Evolutionary conservation across 306 rosid species (phyloP), one percentile per base, ranked within the genome.

Genomic region (Fagus crenata): DNA sequence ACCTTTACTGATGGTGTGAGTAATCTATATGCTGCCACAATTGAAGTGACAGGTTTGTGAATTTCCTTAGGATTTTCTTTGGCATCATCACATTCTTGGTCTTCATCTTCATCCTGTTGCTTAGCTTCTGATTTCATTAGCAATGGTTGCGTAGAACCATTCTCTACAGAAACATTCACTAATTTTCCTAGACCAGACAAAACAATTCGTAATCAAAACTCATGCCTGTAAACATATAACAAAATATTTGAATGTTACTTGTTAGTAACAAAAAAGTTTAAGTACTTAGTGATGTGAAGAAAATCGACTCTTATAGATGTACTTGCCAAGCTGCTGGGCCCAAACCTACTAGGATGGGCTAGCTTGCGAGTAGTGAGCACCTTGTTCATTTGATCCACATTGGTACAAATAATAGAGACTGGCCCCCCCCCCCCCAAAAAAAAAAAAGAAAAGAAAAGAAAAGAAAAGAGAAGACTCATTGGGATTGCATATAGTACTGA

Each of bases 1-100:
- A 90, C 98, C 90, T 93, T 93, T 2, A 93, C 89, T 60, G 96
- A 90, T 79, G 98, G 96, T 69, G 98, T 88, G 46, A 93, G 98
- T 78, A 93, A 87, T 87, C 79, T 88, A 78, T 86, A 93, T 49
- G 96, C 98, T 36, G 78, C 54, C 73, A 82, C 72, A 79, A 91
- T 85, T 61, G 97, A 89, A 74, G 91, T 81, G 42, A 89, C 91
- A 43, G 98, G 93, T 63, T 85, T 91, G 60, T 78, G 88, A 67
- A 80, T 72, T 82, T 85, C 87, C 53, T 76, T 49, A 43, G 76
- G 39, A 76, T 56, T 69, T 81, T 84, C 88, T 14, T 86, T 88
- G 4, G 82, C 81, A 59, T 85, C 90, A 2, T 89, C 96, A 56
- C 84, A 83, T 74, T 87, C 97, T 77, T 81, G 82, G 37, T 86